Evolutionary conservation across 768 basidiomycete genomes (phyloP).

Genomic region (Hemileccinum rubropunctum): DNA sequence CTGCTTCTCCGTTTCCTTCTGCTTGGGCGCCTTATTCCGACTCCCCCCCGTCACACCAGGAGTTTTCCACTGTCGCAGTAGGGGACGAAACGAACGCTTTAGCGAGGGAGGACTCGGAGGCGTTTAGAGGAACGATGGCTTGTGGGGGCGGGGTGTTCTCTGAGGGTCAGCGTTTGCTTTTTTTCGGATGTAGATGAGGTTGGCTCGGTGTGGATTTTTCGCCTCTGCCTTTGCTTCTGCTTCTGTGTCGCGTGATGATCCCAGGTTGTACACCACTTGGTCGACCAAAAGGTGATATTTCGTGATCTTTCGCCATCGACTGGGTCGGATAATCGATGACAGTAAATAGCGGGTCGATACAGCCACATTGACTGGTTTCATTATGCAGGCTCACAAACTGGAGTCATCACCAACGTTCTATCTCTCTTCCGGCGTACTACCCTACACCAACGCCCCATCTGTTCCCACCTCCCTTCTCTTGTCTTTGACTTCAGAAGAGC

Average conservation of each 20-base stretch:
- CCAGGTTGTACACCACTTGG: conserved; percentile 60
- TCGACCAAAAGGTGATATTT: conserved; percentile 74
- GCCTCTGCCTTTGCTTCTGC: conserved; percentile 9
- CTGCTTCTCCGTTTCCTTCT: conserved; percentile 81
- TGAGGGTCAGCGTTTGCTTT: conserved; percentile 28
- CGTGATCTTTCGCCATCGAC: conserved; percentile 82
- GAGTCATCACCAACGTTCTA: conserved; percentile 65
- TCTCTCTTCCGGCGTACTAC: conserved; percentile 33
- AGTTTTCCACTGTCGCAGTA: conserved; percentile 44
- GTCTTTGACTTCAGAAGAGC: conserved; percentile 44
- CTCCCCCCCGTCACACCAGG: conserved; percentile 53
- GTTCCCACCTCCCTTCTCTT: background rate
- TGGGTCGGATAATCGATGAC: too few relatives aligned
- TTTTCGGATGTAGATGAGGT: conserved; percentile 9
- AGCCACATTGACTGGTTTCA: too few relatives aligned
- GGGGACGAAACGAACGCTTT: conserved; percentile 61
- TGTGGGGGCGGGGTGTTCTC: conserved; percentile 35
- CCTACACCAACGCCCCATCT: conserved; percentile 19
- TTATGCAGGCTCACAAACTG: too few relatives aligned
- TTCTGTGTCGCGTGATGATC: conserved; percentile 31
- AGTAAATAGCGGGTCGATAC: too few relatives aligned
- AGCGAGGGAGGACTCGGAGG: conserved; percentile 65
- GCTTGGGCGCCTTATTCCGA: conserved; percentile 57
- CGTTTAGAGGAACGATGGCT: conserved; percentile 65
- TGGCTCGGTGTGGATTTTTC: background rate